A percentile compares a stretch with the other conserved stretches of the same genome.
Evolutionary conservation across 345 rosid species (phyloP).

Genomic region (Mercurialis annua): DNA sequence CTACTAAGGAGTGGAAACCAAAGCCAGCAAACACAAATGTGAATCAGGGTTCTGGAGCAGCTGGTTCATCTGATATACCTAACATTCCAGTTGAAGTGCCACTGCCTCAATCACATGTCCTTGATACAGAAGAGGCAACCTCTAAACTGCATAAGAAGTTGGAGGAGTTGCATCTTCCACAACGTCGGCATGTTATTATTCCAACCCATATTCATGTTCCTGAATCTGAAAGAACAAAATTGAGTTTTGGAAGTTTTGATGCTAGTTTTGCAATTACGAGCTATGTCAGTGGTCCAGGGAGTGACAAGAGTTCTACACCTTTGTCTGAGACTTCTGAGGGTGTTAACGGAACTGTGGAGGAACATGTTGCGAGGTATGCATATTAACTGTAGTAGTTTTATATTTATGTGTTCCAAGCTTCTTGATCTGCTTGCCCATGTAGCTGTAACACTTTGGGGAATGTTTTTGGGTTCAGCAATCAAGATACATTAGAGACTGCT

Average conservation of each 20-base stretch:
- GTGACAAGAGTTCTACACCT: constrained; percentile 60
- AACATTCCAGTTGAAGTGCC: constrained; percentile 41
- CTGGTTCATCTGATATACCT: constrained; percentile 46
- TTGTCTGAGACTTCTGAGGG: constrained; percentile 60
- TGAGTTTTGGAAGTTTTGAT: constrained; percentile 96
- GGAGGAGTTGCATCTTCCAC: constrained; percentile 67
- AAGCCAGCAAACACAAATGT: constrained; percentile 54
- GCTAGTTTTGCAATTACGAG: constrained; percentile 60
- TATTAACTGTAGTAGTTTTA: background rate
- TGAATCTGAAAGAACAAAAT: constrained; percentile 77
- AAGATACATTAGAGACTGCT: constrained; percentile 31
- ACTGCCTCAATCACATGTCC: constrained; percentile 35
- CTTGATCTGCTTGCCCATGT: background rate
- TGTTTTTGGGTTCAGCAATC: constrained; percentile 44
- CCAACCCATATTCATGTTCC: constrained; percentile 92
- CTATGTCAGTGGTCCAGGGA: constrained; percentile 41
- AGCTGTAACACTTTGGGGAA: background rate
- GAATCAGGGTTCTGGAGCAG: constrained; percentile 47
- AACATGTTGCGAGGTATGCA: constrained; percentile 56
- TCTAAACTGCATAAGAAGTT: constrained; percentile 66
- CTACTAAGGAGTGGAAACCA: constrained; percentile 88
- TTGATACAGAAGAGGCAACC: constrained; percentile 55
- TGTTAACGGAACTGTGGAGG: constrained; percentile 53
- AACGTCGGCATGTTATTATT: constrained; percentile 83
- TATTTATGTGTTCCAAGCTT: constrained; percentile 2